Base-by-base conservation (phyloP, 1,284 basidiomycete genomes). In the Puccinia hordei region DNA sequence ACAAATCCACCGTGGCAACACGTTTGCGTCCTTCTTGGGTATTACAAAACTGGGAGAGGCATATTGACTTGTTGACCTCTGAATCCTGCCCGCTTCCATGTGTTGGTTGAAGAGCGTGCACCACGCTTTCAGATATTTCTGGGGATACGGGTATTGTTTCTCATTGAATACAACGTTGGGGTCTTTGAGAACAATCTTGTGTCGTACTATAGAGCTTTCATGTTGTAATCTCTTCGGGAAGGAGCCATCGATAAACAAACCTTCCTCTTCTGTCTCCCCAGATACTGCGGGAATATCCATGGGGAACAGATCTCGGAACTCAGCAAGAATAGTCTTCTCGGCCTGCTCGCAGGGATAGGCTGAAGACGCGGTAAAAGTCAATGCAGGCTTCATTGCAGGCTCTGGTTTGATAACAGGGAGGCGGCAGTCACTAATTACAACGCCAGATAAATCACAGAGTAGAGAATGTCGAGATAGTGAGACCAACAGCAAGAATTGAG, bases 21-120 rank as follows among this genome's bases (percentile, higher is more conserved):
- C 71, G 0, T 81, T 82, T 0, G 84, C 85, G 75, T 77, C 74
- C 57, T n/a, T n/a, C n/a, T n/a, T n/a, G n/a, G n/a, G n/a, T n/a
- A n/a, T n/a, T n/a, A n/a, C n/a, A n/a, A n/a, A 53, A 30, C 71
- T 73, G 13, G 71, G 71, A 1, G 30, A 73, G 19, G 71, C 71
- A 19, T 73, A 73, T 33, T 73, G 27, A 24, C 72, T 73, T 4
- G 74, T 9, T 6, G 68, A 71, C 5, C 46, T 44, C 1, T 17
- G 46, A 10, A 51, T 71, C 22, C 68, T n/a, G 2, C 68, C 68
- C 9, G 46, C 68, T 30, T 38, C 46, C 5, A 51, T 2, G 22
- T 71, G 41, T 33, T 71, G 68, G 13, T 71, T n/a, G 2, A 51
- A 35, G 2, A 51, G 68, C 2, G 4, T 17, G 15, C 68, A 2